These are phyloP conservation scores for Lentinula guzmanii DNA, from an alignment of 768 basidiomycete genomes.

Conservation along the genomic window DNA sequence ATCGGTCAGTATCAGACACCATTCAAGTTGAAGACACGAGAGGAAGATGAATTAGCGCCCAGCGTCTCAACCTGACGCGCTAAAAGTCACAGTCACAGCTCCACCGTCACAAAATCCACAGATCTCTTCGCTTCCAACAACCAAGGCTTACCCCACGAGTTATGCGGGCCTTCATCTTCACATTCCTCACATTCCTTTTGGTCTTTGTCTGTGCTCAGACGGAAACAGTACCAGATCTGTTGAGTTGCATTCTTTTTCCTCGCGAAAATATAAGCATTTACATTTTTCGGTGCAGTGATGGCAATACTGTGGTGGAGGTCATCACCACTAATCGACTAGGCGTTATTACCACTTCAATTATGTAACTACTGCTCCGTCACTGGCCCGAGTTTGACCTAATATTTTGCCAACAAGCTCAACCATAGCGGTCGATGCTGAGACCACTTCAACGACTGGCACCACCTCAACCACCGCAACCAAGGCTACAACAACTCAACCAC, in stretches of 20 bases:
- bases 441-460: background rate
- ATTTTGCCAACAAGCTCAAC: background rate
- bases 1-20: conserved; percentile 21
- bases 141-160: background rate
- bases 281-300: background rate
- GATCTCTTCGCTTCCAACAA: background rate
- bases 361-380: background rate
- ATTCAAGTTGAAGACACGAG: background rate
- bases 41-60: conserved; percentile 2
- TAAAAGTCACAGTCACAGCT: background rate
- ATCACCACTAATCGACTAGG: conserved; percentile 1
- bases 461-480: background rate
- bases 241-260: background rate
- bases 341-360: background rate
- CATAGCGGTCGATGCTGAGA: background rate
- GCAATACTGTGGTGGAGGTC: conserved; percentile 3
- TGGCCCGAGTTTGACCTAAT: background rate
- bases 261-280: background rate
- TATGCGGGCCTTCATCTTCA: conserved; percentile 1
- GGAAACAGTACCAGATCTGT: conserved; percentile 1
- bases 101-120: background rate
- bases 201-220: conserved; percentile 5
- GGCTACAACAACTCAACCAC: background rate
- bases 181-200: background rate
- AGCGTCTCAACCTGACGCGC: background rate